Conservation (phyloP, 2,329 filamentous ascomycete genomes). For the Truncatella angustata region DNA sequence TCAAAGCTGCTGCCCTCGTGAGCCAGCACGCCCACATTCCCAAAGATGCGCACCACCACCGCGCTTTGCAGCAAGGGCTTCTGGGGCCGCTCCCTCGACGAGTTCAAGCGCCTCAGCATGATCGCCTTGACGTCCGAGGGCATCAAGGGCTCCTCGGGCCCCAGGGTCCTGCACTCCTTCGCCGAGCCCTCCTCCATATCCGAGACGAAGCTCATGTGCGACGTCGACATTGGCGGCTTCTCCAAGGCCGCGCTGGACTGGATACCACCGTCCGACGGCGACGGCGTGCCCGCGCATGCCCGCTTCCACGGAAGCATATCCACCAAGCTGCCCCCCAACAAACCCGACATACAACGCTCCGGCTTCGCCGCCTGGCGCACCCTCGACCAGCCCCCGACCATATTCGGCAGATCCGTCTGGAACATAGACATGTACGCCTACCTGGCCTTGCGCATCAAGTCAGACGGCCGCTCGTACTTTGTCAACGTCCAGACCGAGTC, state of each 20-base stretch:
- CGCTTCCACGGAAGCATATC: constrained; percentile 89
- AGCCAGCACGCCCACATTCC: background rate
- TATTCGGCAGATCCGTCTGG: constrained; percentile 87
- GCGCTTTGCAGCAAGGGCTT: constrained; percentile 51
- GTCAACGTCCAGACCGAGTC: constrained; percentile 95
- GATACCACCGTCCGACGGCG: constrained; percentile 33
- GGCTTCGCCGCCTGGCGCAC: constrained; percentile 94
- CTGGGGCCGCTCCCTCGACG: constrained; percentile 56
- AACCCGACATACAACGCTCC: constrained; percentile 70
- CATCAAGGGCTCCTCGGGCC: constrained; percentile 61
- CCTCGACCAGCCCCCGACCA: constrained; percentile 67
- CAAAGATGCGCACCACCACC: constrained; percentile 47
- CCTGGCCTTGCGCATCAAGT: constrained; percentile 84
- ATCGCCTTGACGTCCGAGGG: constrained; percentile 69
- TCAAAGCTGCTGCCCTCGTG: background rate
- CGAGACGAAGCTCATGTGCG: constrained; percentile 76
- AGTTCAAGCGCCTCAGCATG: constrained; percentile 54
- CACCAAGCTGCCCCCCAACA: constrained; percentile 73
- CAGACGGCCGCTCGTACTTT: constrained; percentile 88
- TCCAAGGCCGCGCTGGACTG: constrained; percentile 73
- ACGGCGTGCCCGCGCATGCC: constrained; percentile 56
- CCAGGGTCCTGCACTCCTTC: constrained; percentile 66
- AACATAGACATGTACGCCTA: constrained; percentile 87
- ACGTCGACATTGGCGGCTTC: constrained; percentile 82
- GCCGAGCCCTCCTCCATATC: constrained; percentile 43